phyloP scores from a whole-genome alignment of 768 basidiomycete species.

The Psilocybe sp. region DNA sequence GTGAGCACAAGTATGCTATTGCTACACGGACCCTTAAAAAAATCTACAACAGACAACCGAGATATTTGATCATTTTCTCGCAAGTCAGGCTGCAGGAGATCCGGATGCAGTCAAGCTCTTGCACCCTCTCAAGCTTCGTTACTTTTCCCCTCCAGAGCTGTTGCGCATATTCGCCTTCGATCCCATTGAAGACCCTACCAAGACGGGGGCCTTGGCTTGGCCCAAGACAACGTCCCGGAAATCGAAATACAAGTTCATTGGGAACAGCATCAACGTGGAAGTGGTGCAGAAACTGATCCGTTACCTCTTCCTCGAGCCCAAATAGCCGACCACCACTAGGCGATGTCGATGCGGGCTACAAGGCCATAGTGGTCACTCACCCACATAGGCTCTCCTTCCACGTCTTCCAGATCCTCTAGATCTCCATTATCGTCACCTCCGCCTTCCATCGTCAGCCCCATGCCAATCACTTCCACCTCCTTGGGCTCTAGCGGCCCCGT shows the following conservation, averaged over 20 bases:
- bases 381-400: slow-evolving; percentile 3
- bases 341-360: slow-evolving; percentile 5
- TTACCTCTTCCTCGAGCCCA: slow-evolving; percentile 45
- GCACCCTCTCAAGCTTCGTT: slow-evolving; percentile 60
- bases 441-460: slow-evolving; percentile 5
- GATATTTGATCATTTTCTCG: slow-evolving; percentile 55
- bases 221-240: slow-evolving; percentile 58
- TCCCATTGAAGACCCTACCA: slow-evolving; percentile 6
- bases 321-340: slow-evolving; percentile 1
- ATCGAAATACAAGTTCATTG: slow-evolving; percentile 73
- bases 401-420: not conserved
- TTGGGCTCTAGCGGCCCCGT: not conserved
- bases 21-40: not conserved
- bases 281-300: slow-evolving; percentile 63
- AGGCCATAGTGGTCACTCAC: slow-evolving; percentile 16
- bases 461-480: slow-evolving; percentile 9
- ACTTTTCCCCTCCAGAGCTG: slow-evolving; percentile 74
- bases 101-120: slow-evolving; percentile 51
- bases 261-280: slow-evolving; percentile 79
- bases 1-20: slow-evolving; percentile 31
- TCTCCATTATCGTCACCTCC: not conserved
- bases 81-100: slow-evolving; percentile 36
- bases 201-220: slow-evolving; percentile 37
- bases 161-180: slow-evolving; percentile 66
- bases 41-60: slow-evolving; percentile 50